Conservation (phyloP, 805 yeast genomes). For the Wickerhamomyces strasburgensis region DNA sequence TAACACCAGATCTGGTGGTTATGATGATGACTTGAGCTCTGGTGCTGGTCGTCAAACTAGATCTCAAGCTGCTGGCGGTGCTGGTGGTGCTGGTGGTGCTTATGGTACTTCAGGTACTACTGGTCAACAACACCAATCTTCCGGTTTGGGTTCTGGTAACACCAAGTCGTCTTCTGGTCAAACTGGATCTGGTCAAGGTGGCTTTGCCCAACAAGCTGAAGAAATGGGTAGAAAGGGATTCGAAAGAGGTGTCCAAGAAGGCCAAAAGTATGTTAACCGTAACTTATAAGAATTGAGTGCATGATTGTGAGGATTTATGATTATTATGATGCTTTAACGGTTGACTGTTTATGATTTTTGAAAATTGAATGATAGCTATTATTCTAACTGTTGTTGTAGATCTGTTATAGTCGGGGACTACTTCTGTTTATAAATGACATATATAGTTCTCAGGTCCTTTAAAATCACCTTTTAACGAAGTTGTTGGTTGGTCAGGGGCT, state of each 20-base stretch:
- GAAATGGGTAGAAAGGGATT: conserved; percentile 21
- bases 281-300: conserved; percentile 16
- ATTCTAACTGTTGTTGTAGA: background rate
- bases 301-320: too few relatives aligned
- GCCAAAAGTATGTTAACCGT: conserved; percentile 24
- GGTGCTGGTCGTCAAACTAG: conserved; percentile 23
- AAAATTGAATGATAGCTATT: background rate
- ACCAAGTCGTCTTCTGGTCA: too few relatives aligned
- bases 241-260: conserved; percentile 20
- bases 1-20: background rate
- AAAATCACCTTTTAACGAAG: too few relatives aligned
- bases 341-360: background rate
- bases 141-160: background rate
- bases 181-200: conserved; percentile 6
- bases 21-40: conserved; percentile 2
- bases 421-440: background rate
- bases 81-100: conserved; percentile 4
- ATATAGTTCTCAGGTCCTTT: background rate
- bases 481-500: too few relatives aligned
- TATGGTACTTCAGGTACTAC: conserved; percentile 1
- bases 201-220: conserved; percentile 15
- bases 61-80: conserved; percentile 17
- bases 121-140: too few relatives aligned
- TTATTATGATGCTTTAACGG: too few relatives aligned
- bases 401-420: too few relatives aligned